A percentile compares a stretch with the other conserved stretches of the same genome.
Evolutionary conservation across 352 stramenopile species (phyloP).

Genomic region (Pythium dissimile): DNA sequence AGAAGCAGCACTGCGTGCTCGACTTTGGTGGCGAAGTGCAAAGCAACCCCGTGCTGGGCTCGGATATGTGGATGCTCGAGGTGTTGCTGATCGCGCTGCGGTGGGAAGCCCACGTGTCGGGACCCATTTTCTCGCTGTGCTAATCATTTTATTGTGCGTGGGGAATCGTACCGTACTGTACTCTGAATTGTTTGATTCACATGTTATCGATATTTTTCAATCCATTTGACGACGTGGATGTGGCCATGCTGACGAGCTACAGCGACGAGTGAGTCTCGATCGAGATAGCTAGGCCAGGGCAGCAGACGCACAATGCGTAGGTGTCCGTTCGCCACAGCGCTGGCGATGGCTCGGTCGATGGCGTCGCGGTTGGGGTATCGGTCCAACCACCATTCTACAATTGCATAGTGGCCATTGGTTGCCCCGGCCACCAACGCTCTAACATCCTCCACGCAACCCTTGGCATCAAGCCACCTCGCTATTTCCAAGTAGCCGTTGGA

Average conservation of each 20-base stretch:
- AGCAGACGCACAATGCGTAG: background rate
- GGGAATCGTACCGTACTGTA: too few species aligned
- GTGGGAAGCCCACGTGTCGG: conserved; percentile 15
- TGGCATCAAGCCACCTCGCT: too few species aligned
- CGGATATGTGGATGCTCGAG: conserved; percentile 25
- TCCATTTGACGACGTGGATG: background rate
- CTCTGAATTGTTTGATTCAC: background rate
- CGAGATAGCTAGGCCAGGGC: background rate
- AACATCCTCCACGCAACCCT: too few species aligned
- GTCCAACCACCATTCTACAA: background rate
- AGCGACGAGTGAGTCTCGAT: background rate
- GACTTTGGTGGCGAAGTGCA: conserved; percentile 19
- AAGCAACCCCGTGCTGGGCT: conserved; percentile 3
- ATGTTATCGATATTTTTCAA: background rate
- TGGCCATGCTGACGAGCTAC: background rate
- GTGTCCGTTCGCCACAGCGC: background rate
- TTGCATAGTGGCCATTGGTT: background rate
- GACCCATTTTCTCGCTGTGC: conserved; percentile 16
- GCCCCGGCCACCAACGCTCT: too few species aligned
- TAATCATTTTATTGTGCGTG: too few species aligned
- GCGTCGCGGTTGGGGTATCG: background rate
- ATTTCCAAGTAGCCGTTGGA: background rate
- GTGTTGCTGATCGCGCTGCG: conserved; percentile 19
- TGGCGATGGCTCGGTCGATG: background rate
- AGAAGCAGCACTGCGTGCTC: conserved; percentile 10